phyloP scores from a whole-genome alignment of 306 rosid species.

The Phaseolus lunatus region DNA sequence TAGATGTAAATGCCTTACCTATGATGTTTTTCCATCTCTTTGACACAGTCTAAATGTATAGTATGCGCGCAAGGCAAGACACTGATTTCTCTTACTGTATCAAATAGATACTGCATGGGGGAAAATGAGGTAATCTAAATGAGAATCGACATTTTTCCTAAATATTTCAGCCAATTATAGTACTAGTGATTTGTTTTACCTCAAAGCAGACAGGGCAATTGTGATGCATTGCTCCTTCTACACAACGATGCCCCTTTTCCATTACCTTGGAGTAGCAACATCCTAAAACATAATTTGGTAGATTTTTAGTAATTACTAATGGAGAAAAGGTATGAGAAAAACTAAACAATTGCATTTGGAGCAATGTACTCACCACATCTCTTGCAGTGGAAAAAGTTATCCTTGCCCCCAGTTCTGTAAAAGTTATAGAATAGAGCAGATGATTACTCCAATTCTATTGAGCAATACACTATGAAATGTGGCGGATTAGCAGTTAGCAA shows the following conservation, averaged over 20 bases:
- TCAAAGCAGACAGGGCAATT: constrained; percentile 91
- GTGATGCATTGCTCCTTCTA: constrained; percentile 88
- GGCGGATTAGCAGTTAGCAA: not conserved
- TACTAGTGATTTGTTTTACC: constrained; percentile 49
- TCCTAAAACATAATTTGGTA: constrained; percentile 49
- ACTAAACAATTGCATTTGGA: not conserved
- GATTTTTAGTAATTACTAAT: constrained; percentile 6
- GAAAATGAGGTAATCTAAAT: constrained; percentile 26
- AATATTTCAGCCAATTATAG: not conserved
- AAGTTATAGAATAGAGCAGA: constrained; percentile 8
- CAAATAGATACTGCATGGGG: constrained; percentile 74
- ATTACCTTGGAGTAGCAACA: constrained; percentile 77
- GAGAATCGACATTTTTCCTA: not conserved
- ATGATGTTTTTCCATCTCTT: constrained; percentile 75
- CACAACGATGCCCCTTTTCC: constrained; percentile 71
- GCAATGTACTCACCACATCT: constrained; percentile 67
- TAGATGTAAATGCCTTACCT: constrained; percentile 54
- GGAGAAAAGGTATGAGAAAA: not conserved
- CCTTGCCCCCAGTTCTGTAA: constrained; percentile 81
- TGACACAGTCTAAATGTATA: constrained; percentile 78
- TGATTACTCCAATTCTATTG: constrained; percentile 20
- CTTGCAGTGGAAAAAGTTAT: constrained; percentile 84
- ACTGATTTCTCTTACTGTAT: constrained; percentile 64
- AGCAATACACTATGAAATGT: not conserved
- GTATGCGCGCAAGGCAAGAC: constrained; percentile 93